Conservation (phyloP, 768 basidiomycete genomes). For the Trametes meyenii region DNA sequence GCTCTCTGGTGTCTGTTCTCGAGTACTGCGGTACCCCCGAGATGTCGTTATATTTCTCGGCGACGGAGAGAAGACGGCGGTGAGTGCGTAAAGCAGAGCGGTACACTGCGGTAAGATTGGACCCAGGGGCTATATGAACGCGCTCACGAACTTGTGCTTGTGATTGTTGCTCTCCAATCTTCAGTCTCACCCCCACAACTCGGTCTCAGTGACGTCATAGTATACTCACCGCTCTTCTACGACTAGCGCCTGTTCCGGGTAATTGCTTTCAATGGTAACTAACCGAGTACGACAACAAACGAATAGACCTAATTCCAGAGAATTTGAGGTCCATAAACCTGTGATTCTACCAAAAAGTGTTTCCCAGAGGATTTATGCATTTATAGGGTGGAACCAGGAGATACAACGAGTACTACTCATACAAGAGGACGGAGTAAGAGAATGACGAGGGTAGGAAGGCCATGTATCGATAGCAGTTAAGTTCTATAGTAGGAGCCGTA, state of each 20-base stretch:
- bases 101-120: background rate
- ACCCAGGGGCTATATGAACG: background rate
- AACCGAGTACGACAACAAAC: background rate
- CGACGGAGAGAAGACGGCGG: background rate
- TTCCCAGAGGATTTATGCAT: too few species aligned
- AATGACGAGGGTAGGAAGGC: too few species aligned
- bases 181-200: background rate
- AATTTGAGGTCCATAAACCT: too few species aligned
- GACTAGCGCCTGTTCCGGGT: background rate
- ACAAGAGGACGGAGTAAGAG: too few species aligned
- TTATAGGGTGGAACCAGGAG: too few species aligned
- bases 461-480: too few species aligned
- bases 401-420: too few species aligned
- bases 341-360: too few species aligned
- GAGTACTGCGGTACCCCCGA: too few species aligned
- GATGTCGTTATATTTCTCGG: background rate
- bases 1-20: background rate
- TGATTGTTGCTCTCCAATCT: background rate
- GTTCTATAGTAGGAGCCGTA: too few species aligned
- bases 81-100: too few species aligned
- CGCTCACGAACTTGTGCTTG: background rate
- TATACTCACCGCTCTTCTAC: background rate
- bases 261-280: background rate
- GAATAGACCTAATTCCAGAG: background rate
- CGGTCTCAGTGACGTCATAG: slow-evolving; percentile 1